Base-by-base conservation (phyloP, 768 basidiomycete species). In the Austroboletus festivus region DNA sequence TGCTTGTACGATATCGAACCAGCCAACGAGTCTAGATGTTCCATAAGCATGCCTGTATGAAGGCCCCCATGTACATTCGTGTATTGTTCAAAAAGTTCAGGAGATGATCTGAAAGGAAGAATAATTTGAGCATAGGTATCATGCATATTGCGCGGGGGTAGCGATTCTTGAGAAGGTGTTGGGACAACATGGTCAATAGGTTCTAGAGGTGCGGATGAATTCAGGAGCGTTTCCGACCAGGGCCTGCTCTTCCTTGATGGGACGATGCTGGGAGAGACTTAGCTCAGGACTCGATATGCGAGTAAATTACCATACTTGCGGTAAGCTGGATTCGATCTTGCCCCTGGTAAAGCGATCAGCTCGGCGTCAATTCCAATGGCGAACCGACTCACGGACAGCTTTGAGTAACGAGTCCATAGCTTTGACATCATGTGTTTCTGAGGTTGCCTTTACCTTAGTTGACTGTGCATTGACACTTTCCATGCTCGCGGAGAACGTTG, bases 1-100 rank as follows among this genome's bases (percentile, higher is more conserved):
- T 91, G 89, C 62, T 89, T 86, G 67, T 91, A 92, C 4, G 88
- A 76, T 48, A 91, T 88, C 4, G 85, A 86, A 24, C 89, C 89
- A 6, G 89, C 89, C n/a, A 91, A 71, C 3, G 86, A 87, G 61
- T 93, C 89, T 28, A 91, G 73, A 60, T 90, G 84, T 67, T 87
- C 83, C 81, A 88, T 83, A 22, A 89, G 68, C 70, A 80, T 82
- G 37, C 86, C 85, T 2, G 74, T 85, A 35, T 85, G 77, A 52
- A 88, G 81, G 16, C 84, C 82, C 16, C 86, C 86, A 21, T 74
- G 73, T 0, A 83, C 83, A 58, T 86, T 88, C 7, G 78, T 83
- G 57, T 87, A 87, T 50, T 80, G 74, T 55, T 88, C 86, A 20
- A 86, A 68, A 12, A 85, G 65, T 45, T 75, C 64, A 0, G 80